Conservation (phyloP, 257 asterid species). For the Scutellaria minor region DNA sequence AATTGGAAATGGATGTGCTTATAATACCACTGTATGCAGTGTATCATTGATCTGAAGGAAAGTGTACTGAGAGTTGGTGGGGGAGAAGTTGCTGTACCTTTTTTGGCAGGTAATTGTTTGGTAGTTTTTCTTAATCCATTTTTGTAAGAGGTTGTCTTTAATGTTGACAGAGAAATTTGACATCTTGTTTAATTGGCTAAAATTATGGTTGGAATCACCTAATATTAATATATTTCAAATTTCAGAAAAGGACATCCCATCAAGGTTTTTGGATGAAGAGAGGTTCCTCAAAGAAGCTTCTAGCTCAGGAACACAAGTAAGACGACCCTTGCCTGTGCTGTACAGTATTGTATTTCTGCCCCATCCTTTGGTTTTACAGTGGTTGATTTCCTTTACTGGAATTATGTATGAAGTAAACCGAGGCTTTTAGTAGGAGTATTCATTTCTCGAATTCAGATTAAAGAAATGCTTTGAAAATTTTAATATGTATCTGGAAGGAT, state of each 20-base stretch:
- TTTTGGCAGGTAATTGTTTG: slow-evolving; percentile 67
- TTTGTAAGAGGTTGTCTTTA: slow-evolving; percentile 8
- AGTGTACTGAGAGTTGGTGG: slow-evolving; percentile 97
- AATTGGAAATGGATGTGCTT: slow-evolving; percentile 29
- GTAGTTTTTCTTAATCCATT: slow-evolving; percentile 19
- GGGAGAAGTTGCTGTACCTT: slow-evolving; percentile 95
- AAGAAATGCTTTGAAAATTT: slow-evolving; percentile 6
- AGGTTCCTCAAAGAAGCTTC: slow-evolving; percentile 80
- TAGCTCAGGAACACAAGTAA: slow-evolving; percentile 78
- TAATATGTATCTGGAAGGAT: not conserved
- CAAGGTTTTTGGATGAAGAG: slow-evolving; percentile 73
- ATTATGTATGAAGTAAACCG: not conserved
- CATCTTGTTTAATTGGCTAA: slow-evolving; percentile 18
- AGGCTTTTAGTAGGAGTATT: not conserved
- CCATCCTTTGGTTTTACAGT: not conserved
- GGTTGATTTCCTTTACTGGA: slow-evolving; percentile 16
- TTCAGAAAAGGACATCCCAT: slow-evolving; percentile 92
- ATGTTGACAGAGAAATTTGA: slow-evolving; percentile 8
- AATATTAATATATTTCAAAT: slow-evolving; percentile 27
- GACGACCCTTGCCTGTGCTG: slow-evolving; percentile 28
- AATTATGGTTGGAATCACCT: slow-evolving; percentile 16
- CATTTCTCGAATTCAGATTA: not conserved
- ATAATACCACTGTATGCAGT: slow-evolving; percentile 52
- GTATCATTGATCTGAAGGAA: slow-evolving; percentile 93
- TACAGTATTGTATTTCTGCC: not conserved